A percentile compares a stretch with the other conserved stretches of the same genome.
Conservation (phyloP, 768 basidiomycete species). For the Mycena amicta region DNA sequence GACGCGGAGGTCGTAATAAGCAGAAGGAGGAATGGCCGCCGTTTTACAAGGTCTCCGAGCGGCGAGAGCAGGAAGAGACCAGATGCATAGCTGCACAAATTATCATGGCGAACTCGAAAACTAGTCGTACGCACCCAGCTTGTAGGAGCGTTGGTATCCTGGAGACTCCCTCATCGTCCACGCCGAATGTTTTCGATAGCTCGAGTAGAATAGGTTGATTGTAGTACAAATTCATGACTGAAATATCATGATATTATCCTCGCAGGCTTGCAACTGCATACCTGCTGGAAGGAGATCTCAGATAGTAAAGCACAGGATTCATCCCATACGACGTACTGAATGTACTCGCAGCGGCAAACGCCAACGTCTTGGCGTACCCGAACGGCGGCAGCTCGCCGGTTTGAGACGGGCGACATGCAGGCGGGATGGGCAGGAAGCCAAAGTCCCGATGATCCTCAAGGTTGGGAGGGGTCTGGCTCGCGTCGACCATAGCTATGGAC, state of each 20-base stretch:
- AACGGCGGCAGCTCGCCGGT: not conserved
- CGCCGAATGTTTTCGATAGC: slow-evolving; percentile 30
- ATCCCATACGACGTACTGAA: slow-evolving; percentile 29
- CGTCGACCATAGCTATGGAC: no score
- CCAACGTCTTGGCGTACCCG: not conserved
- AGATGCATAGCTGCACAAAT: slow-evolving; percentile 42
- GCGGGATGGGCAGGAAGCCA: not conserved
- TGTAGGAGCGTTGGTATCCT: slow-evolving; percentile 49
- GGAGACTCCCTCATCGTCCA: slow-evolving; percentile 14
- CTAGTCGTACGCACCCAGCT: slow-evolving; percentile 38
- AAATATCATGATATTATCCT: not conserved
- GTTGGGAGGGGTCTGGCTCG: no score
- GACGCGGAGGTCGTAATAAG: slow-evolving; percentile 42
- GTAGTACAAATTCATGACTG: slow-evolving; percentile 57
- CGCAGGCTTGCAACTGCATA: not conserved
- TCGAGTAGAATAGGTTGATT: slow-evolving; percentile 55
- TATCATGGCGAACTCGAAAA: not conserved
- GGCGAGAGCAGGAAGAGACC: slow-evolving; percentile 61
- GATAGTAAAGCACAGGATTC: not conserved
- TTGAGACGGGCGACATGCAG: not conserved
- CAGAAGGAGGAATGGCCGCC: slow-evolving; percentile 53
- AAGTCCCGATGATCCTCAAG: slow-evolving; percentile 33
- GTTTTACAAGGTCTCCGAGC: slow-evolving; percentile 62
- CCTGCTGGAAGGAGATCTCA: not conserved
- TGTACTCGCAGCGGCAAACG: slow-evolving; percentile 53